Conservation (phyloP, 345 rosid species). For the Cardamine resedifolia region DNA sequence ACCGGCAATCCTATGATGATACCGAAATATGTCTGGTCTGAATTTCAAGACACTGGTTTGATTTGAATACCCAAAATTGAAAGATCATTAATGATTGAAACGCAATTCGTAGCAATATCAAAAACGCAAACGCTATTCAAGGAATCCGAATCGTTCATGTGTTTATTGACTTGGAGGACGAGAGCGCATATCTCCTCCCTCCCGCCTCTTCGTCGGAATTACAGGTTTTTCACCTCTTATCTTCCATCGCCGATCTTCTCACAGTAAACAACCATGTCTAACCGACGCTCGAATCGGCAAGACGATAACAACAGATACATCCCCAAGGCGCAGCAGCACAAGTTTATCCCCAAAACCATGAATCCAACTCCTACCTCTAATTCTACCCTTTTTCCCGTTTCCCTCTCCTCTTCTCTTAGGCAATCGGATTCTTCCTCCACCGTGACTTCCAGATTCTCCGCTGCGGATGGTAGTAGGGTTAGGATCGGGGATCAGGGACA, state of each 20-base stretch:
- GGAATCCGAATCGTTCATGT: conserved; percentile 6
- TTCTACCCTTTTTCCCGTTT: conserved; percentile 39
- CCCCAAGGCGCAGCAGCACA: conserved; percentile 41
- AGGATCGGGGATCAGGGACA: conserved; percentile 51
- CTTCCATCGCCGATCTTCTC: conserved; percentile 14
- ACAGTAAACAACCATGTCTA: conserved; percentile 46
- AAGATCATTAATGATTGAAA: neutral
- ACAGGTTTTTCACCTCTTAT: neutral
- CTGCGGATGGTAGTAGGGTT: conserved; percentile 36
- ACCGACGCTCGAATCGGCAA: conserved; percentile 41
- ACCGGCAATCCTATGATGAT: too few relatives aligned
- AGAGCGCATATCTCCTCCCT: neutral
- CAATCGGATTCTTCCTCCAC: conserved; percentile 42
- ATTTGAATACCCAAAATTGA: neutral
- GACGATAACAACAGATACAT: conserved; percentile 36
- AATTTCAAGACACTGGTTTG: neutral
- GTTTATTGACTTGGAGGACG: neutral
- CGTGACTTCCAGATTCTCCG: conserved; percentile 25
- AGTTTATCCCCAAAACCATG: conserved; percentile 53
- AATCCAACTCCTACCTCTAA: conserved; percentile 26
- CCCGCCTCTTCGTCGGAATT: conserved; percentile 16
- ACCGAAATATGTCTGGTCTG: too few relatives aligned
- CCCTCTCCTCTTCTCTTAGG: conserved; percentile 66
- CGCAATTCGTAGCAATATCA: neutral
- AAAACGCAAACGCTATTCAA: conserved; percentile 9